These are phyloP conservation scores for Penicillium coffeae DNA, from an alignment of 495 filamentous ascomycete species.

Conservation along the genomic window DNA sequence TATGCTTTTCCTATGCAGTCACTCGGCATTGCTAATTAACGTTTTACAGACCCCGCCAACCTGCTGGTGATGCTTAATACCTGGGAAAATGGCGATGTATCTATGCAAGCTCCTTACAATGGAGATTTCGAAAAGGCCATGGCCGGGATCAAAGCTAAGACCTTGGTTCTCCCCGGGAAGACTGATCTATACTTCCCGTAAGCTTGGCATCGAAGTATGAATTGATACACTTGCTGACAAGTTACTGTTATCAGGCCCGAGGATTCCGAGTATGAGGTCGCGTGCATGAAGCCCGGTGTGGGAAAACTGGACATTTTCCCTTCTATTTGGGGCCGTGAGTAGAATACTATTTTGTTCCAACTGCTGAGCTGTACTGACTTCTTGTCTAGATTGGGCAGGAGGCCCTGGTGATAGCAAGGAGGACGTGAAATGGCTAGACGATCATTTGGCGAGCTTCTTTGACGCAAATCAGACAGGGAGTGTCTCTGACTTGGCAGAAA, in stretches of 20 bases:
- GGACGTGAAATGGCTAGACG: conserved; percentile 65
- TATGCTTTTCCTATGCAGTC: conserved; percentile 10
- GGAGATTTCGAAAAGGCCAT: conserved; percentile 62
- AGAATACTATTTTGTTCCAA: conserved; percentile 9
- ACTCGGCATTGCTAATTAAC: background rate
- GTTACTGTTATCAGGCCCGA: conserved; percentile 44
- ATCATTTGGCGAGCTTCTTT: conserved; percentile 52
- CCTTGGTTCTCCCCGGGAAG: conserved; percentile 59
- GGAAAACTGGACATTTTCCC: conserved; percentile 56
- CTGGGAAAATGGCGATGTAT: conserved; percentile 70
- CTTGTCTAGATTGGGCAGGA: conserved; percentile 48
- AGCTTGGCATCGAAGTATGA: conserved; percentile 14
- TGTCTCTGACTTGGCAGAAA: conserved; percentile 5
- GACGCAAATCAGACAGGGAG: conserved; percentile 13
- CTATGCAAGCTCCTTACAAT: conserved; percentile 59
- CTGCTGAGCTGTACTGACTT: conserved; percentile 10
- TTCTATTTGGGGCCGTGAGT: conserved; percentile 65
- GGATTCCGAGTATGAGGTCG: conserved; percentile 65
- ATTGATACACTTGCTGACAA: conserved; percentile 12
- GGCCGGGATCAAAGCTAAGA: conserved; percentile 64
- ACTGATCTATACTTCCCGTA: conserved; percentile 74
- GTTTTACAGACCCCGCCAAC: conserved; percentile 56
- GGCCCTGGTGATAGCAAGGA: conserved; percentile 61
- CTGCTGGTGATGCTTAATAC: conserved; percentile 64
- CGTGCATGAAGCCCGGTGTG: conserved; percentile 57